Percentiles rank a stretch among this genome's conserved stretches.
Conservation (phyloP, 345 rosid species). For the Citrus sp. region DNA sequence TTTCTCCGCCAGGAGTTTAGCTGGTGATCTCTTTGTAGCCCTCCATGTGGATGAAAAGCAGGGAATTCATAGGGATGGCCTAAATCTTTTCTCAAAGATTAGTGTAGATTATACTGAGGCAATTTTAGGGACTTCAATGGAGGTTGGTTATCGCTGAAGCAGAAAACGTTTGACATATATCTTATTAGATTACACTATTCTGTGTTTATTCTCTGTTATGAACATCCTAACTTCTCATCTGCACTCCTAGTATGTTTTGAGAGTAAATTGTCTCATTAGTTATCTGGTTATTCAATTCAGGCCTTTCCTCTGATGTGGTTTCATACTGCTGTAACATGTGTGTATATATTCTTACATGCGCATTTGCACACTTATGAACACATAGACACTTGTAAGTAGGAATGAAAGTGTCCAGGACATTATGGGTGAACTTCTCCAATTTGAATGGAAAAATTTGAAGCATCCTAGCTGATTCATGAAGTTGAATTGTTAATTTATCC, state of each 20-base stretch:
- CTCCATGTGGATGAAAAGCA: constrained; percentile 65
- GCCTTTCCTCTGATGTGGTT: background rate
- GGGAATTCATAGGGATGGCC: constrained; percentile 80
- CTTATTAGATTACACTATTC: background rate
- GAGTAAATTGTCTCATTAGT: background rate
- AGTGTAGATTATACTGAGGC: constrained; percentile 76
- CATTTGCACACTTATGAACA: background rate
- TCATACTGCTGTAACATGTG: background rate
- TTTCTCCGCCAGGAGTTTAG: constrained; percentile 46
- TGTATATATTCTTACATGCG: background rate
- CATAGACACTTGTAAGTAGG: background rate
- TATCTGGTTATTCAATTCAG: background rate
- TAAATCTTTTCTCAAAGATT: constrained; percentile 74
- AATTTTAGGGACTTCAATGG: constrained; percentile 61
- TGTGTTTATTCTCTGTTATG: background rate
- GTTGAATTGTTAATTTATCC: background rate
- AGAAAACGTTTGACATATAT: background rate
- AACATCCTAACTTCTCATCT: background rate
- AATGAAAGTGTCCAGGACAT: background rate
- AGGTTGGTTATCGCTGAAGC: constrained; percentile 41
- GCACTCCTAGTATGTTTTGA: background rate
- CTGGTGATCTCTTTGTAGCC: constrained; percentile 70
- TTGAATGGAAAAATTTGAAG: background rate
- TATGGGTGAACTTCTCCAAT: background rate
- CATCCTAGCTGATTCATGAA: background rate